Evolutionary conservation across 2,329 filamentous ascomycete species (phyloP), one percentile per base, ranked within the genome.

Genomic region (Ophiocordyceps polyrhachis-furcata): DNA sequence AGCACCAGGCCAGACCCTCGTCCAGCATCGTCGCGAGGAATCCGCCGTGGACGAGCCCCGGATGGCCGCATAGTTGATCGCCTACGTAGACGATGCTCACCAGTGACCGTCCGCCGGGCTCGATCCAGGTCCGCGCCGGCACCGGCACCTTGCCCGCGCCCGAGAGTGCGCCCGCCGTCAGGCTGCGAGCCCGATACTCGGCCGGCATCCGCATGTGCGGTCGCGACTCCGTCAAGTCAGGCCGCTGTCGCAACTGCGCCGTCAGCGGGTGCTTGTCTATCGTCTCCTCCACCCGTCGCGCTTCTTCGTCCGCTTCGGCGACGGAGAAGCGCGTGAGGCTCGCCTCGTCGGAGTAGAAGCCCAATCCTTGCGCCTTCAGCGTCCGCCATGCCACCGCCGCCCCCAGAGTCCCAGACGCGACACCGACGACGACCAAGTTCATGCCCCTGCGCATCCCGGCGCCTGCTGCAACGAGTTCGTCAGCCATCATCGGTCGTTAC

Each of bases 21-120:
- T 96, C 89, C 44, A 96, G 67, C 58, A 96, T 72, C 13, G 89
- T 95, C n/a, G 89, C 89, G 46, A 96, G 67, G 50, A 94, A 66
- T 0, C 89, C 89, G 43, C 89, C 89, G 59, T 96, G 91, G 7
- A 95, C 74, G 49, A 96, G 85, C 3, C 83, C 86, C 6, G 85
- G 83, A 60, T 96, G 88, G 2, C 89, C 89, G 58, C 86, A 95
- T 38, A 96, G 67, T 53, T 84, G 79, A 3, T 71, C 64, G 2
- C 89, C 89, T 0, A 94, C 70, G 57, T 88, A 88, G 44, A 79
- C 72, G 40, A 96, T 72, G 14, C 78, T 75, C 6, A 88, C 76
- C 45, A 84, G 65, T 43, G 70, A 73, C 64, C 77, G 79, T 44
- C 84, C 82, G 25, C 70, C 74, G 20, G 74, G 70, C 52, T 91